Base-by-base conservation (phyloP, 179 eudicot species). In the Silene vulgaris region DNA sequence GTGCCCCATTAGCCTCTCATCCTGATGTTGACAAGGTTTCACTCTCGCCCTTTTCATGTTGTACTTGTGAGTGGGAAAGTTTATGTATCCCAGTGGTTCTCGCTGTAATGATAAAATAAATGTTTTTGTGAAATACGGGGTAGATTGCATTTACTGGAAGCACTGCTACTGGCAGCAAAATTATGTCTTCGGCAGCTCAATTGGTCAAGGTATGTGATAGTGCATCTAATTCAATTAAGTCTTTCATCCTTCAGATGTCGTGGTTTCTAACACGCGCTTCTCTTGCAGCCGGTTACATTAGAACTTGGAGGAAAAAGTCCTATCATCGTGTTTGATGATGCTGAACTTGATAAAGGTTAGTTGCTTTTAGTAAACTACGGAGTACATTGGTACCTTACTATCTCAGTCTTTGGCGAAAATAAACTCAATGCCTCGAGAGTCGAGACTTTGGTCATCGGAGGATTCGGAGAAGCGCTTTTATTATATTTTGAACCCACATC, bases 301-400 rank as follows among this genome's bases (percentile, higher is more conserved):
- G 97, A 95, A 81, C 97, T 95, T 79, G 99, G 99, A 75, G 99
- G 99, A 69, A 95, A 95, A 85, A 95, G 99, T 80, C 99, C 99
- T 66, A 93, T 95, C 65, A 62, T 95, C 37, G 89, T 95, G 66
- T 95, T 95, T 86, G 97, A 95, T 73, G 99, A 95, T 85, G 93
- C 88, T 74, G 99, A 93, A 52, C 87, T 95, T 62, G 97, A 90
- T 77, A 84, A 85, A 85, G 97, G 99, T 92, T 79, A 76, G 96
- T 82, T 50, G 72, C 80, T 83, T 72, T 29, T 45, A 69, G 64
- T 23, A 60, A 37, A 37, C 43, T 23, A 23, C 26, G n/a, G n/a
- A n/a, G n/a, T 28, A 19, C 26, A 69, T 23, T 14, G 8, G 67
- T 71, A 40, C 23, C 56, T 62, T 20, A 17, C 48, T 40, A 40